Evolutionary conservation across 805 yeast genomes (phyloP).

Genomic region (Candida silvicultrix): DNA sequence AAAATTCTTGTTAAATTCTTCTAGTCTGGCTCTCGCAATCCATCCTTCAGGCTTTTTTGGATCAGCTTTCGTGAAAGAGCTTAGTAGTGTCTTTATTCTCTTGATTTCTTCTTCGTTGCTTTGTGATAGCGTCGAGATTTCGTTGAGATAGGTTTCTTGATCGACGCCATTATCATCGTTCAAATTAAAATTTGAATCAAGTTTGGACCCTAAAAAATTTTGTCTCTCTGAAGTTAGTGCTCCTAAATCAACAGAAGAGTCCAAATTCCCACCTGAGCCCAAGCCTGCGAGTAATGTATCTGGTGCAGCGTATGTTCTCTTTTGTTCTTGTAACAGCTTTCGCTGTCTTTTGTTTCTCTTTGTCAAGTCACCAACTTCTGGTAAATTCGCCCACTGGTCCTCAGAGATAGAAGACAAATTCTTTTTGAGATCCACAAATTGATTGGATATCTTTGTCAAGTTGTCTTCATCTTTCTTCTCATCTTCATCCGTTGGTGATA

Average conservation of each 20-base stretch:
- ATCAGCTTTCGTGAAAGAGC: constrained; percentile 64
- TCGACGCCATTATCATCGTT: constrained; percentile 10
- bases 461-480: constrained; percentile 11
- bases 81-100: constrained; percentile 52
- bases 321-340: constrained; percentile 50
- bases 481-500: constrained; percentile 20
- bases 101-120: constrained; percentile 44
- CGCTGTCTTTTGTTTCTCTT: constrained; percentile 69
- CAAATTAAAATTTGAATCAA: constrained; percentile 33
- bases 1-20: constrained; percentile 53
- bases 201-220: constrained; percentile 45
- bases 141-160: constrained; percentile 30
- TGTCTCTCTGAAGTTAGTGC: constrained; percentile 61
- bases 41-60: constrained; percentile 74
- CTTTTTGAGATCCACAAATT: constrained; percentile 65
- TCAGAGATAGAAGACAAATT: constrained; percentile 50
- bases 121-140: constrained; percentile 20
- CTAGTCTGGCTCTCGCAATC: constrained; percentile 82
- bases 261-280: constrained; percentile 22
- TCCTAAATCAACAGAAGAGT: constrained; percentile 34
- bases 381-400: constrained; percentile 76
- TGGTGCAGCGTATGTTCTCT: constrained; percentile 77
- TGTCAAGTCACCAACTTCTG: constrained; percentile 87
- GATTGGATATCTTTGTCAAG: constrained; percentile 32
- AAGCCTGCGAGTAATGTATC: constrained; percentile 51